Percentiles rank a stretch among this genome's conserved stretches.
Conservation (phyloP, 169 alveolate species). For the Perkinsus olseni region DNA sequence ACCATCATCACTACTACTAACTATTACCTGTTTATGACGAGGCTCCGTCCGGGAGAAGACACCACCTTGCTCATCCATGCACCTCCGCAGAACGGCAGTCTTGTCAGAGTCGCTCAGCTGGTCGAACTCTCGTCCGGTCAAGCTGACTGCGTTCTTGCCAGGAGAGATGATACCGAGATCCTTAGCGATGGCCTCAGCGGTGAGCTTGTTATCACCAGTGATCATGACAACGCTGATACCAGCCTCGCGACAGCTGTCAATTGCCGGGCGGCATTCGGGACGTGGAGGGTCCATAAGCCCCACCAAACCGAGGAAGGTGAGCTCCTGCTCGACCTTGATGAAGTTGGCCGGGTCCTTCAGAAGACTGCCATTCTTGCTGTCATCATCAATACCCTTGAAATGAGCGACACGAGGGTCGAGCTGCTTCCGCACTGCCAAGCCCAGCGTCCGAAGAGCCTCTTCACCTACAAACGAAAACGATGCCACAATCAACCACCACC, state of each 20-base stretch:
- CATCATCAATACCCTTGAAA: not conserved
- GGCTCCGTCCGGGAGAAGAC: conserved; percentile 99
- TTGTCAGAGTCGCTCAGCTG: conserved; percentile 57
- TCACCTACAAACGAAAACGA: not conserved
- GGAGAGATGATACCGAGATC: conserved; percentile 78
- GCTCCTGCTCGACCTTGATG: conserved; percentile 72
- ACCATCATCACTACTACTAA: not conserved
- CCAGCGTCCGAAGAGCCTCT: conserved; percentile 20
- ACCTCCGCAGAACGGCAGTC: conserved; percentile 55
- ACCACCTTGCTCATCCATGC: conserved; percentile 59
- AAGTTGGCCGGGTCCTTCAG: conserved; percentile 21
- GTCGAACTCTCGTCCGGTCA: conserved; percentile 91
- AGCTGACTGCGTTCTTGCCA: conserved; percentile 1
- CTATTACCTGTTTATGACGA: conserved; percentile 80
- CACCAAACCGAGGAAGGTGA: conserved; percentile 84
- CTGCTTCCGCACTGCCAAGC: conserved; percentile 11
- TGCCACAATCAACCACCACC: not conserved
- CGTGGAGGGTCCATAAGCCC: conserved; percentile 98
- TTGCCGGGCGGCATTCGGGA: conserved; percentile 85
- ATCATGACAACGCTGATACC: conserved; percentile 98
- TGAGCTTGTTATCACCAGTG: conserved; percentile 95
- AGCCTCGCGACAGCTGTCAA: conserved; percentile 85
- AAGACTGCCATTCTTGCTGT: not conserved
- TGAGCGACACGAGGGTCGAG: not conserved
- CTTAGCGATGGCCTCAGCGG: conserved; percentile 97